Evolutionary conservation across 805 yeast genomes (phyloP).

Genomic region (Myxozyma neotropica): DNA sequence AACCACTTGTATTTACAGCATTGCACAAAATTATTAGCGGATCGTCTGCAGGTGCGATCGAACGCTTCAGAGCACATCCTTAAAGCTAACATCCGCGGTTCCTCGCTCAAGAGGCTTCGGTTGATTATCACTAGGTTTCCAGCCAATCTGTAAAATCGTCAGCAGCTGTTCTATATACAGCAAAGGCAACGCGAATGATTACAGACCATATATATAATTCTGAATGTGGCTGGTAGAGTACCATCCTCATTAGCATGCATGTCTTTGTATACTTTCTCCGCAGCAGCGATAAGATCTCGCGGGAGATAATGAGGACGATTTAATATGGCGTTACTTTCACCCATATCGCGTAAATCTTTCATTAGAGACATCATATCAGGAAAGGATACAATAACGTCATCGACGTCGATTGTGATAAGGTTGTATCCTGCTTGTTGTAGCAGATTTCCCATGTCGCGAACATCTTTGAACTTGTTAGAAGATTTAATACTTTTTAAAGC

Average conservation of each 20-base stretch:
- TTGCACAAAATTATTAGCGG: not conserved
- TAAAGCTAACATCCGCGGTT: constrained; percentile 65
- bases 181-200: not conserved
- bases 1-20: not conserved
- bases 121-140: constrained; percentile 73
- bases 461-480: constrained; percentile 43
- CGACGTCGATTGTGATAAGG: constrained; percentile 80
- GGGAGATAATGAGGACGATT: constrained; percentile 49
- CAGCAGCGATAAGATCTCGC: constrained; percentile 69
- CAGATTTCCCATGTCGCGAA: constrained; percentile 72
- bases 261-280: constrained; percentile 70
- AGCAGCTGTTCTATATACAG: not conserved
- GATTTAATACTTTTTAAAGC: not conserved
- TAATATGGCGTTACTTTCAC: constrained; percentile 72
- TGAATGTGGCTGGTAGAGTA: constrained; percentile 75
- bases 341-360: constrained; percentile 77
- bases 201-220: constrained; percentile 65
- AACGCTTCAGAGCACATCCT: constrained; percentile 53
- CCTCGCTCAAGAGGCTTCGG: constrained; percentile 78
- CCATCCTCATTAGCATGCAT: constrained; percentile 61
- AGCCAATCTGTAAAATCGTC: constrained; percentile 56
- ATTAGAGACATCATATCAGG: constrained; percentile 70
- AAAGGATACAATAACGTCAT: constrained; percentile 76
- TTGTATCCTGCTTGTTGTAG: constrained; percentile 76
- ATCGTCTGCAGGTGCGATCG: not conserved